A percentile compares a stretch with the other conserved stretches of the same genome.
phyloP scores from a whole-genome alignment of 768 basidiomycete genomes.

The Ramaria sp. region DNA sequence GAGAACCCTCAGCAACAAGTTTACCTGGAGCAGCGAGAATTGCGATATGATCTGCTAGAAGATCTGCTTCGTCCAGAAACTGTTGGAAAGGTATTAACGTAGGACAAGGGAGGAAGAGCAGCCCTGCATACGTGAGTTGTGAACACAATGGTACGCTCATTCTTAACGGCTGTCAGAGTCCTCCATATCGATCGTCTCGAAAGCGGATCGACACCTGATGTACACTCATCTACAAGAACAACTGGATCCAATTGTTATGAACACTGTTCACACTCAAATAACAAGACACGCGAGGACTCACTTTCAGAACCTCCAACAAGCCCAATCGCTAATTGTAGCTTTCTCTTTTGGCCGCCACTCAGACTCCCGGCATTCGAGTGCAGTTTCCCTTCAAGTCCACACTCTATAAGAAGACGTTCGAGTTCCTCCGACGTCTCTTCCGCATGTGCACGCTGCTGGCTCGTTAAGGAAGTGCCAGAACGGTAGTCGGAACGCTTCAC shows the following conservation, averaged over 20 bases:
- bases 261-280: background rate
- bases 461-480: slow-evolving; percentile 15
- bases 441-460: slow-evolving; percentile 12
- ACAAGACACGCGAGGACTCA: slow-evolving; percentile 19
- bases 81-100: slow-evolving; percentile 16
- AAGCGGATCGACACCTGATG: slow-evolving; percentile 74
- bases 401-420: slow-evolving; percentile 54
- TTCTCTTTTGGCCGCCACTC: slow-evolving; percentile 74
- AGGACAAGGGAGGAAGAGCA: background rate
- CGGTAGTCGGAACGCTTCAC: slow-evolving; percentile 43
- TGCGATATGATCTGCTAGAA: slow-evolving; percentile 66
- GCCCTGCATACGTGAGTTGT: slow-evolving; percentile 52
- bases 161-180: slow-evolving; percentile 53
- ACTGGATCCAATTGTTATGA: slow-evolving; percentile 8
- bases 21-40: slow-evolving; percentile 68
- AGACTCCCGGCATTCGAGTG: slow-evolving; percentile 53
- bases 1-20: slow-evolving; percentile 61
- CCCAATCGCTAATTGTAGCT: slow-evolving; percentile 74
- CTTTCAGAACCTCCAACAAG: slow-evolving; percentile 65
- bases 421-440: slow-evolving; percentile 39
- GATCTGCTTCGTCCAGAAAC: slow-evolving; percentile 74
- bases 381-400: slow-evolving; percentile 63
- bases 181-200: slow-evolving; percentile 72
- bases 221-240: slow-evolving; percentile 26
- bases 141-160: slow-evolving; percentile 59